Percentiles rank a stretch among this genome's conserved stretches.
These are phyloP conservation scores for Lipomyces sp. DNA, from an alignment of 805 yeast species.

Conservation along the genomic window DNA sequence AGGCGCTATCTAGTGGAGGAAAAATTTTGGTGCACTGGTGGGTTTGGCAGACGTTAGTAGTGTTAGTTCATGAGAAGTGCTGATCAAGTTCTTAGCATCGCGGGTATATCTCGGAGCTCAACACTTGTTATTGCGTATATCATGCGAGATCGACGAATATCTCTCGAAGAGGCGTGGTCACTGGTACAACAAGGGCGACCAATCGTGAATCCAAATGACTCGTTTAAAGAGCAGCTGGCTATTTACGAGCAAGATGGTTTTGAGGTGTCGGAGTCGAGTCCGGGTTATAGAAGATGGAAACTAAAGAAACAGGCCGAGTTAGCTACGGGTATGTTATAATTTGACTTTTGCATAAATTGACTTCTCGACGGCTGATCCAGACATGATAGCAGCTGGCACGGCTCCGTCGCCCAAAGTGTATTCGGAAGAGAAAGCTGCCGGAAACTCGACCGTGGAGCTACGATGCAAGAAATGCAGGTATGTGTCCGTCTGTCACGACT, in stretches of 20 bases:
- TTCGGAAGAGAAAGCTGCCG: slow-evolving; percentile 46
- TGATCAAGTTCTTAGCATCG: slow-evolving; percentile 68
- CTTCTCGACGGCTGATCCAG: not conserved
- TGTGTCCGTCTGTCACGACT: not conserved
- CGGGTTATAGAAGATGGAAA: slow-evolving; percentile 50
- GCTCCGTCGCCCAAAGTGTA: slow-evolving; percentile 46
- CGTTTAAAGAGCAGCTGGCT: slow-evolving; percentile 73
- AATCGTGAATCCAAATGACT: slow-evolving; percentile 69
- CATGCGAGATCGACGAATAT: slow-evolving; percentile 73
- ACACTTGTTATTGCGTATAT: slow-evolving; percentile 86
- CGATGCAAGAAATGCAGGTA: slow-evolving; percentile 86
- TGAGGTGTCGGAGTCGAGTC: slow-evolving; percentile 42
- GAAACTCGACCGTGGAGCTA: slow-evolving; percentile 42
- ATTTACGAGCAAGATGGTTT: slow-evolving; percentile 57
- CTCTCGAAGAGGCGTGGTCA: slow-evolving; percentile 65
- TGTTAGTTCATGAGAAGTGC: slow-evolving; percentile 51
- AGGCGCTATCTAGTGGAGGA: slow-evolving; percentile 49
- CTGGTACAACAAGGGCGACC: slow-evolving; percentile 72
- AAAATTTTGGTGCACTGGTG: slow-evolving; percentile 50
- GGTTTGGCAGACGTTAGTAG: slow-evolving; percentile 38
- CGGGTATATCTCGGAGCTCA: slow-evolving; percentile 90
- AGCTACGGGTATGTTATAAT: slow-evolving; percentile 41
- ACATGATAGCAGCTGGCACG: slow-evolving; percentile 33
- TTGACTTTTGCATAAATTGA: not conserved
- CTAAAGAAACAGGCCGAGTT: slow-evolving; percentile 43